Evolutionary conservation across 805 yeast genomes (phyloP).

Genomic region (Lachancea mirantina): DNA sequence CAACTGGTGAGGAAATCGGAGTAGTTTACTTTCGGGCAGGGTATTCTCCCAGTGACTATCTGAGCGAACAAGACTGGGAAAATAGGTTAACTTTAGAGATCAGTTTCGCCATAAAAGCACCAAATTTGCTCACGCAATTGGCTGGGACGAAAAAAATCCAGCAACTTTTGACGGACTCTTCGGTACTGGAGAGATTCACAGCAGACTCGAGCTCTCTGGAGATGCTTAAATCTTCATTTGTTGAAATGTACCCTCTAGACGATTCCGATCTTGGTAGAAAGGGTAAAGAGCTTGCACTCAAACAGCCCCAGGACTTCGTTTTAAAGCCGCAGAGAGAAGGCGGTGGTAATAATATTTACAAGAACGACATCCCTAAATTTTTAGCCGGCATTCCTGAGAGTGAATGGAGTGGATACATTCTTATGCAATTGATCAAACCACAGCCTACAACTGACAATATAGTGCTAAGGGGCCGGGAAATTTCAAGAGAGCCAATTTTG

Average conservation of each 20-base stretch:
- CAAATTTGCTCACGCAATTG: constrained; percentile 79
- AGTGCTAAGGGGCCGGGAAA: constrained; percentile 58
- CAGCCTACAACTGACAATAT: constrained; percentile 53
- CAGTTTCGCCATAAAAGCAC: constrained; percentile 82
- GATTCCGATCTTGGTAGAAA: constrained; percentile 49
- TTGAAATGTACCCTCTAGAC: constrained; percentile 82
- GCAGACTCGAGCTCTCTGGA: constrained; percentile 31
- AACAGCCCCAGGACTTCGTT: constrained; percentile 64
- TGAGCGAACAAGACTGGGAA: constrained; percentile 61
- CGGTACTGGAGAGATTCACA: constrained; percentile 40
- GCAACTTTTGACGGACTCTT: constrained; percentile 65
- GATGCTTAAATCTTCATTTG: constrained; percentile 51
- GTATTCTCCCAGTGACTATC: constrained; percentile 78
- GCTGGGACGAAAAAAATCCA: constrained; percentile 93
- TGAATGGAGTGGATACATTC: constrained; percentile 84
- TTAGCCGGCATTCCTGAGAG: constrained; percentile 49
- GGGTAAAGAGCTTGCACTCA: constrained; percentile 64
- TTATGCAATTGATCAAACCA: constrained; percentile 90
- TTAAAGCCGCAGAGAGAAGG: constrained; percentile 98
- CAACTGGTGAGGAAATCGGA: constrained; percentile 64
- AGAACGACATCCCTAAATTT: constrained; percentile 74
- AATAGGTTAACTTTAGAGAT: constrained; percentile 67
- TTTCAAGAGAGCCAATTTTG: constrained; percentile 65
- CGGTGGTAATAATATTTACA: constrained; percentile 93
- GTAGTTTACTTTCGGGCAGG: constrained; percentile 90